phyloP scores from a whole-genome alignment of 805 yeast genomes.

The Kodamaea kakaduensis region DNA sequence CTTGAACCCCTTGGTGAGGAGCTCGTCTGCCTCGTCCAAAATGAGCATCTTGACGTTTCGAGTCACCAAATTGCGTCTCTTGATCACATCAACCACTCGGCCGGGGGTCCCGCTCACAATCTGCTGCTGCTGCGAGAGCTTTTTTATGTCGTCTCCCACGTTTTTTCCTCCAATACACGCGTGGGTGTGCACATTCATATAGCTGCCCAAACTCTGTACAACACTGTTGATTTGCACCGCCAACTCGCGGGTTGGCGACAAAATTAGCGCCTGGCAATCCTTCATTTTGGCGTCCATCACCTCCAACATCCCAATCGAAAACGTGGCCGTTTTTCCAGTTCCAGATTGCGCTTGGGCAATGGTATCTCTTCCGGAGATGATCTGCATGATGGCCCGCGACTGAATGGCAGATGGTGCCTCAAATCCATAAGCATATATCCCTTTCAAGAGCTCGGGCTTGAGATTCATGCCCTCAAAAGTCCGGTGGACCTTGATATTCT shows the following conservation, averaged over 20 bases:
- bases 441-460: constrained; percentile 35
- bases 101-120: constrained; percentile 98
- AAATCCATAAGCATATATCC: constrained; percentile 78
- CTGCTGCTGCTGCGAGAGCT: constrained; percentile 82
- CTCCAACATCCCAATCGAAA: constrained; percentile 69
- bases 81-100: constrained; percentile 93
- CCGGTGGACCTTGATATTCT: constrained; percentile 51
- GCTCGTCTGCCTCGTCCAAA: constrained; percentile 96
- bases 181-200: constrained; percentile 86
- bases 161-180: constrained; percentile 98
- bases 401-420: constrained; percentile 82
- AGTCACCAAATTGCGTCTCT: constrained; percentile 79
- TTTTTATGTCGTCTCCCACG: constrained; percentile 81
- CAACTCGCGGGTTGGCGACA: constrained; percentile 97
- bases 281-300: constrained; percentile 68
- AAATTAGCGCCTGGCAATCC: constrained; percentile 86
- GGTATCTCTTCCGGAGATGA: constrained; percentile 67
- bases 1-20: constrained; percentile 88
- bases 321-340: constrained; percentile 89
- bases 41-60: constrained; percentile 88
- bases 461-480: constrained; percentile 41
- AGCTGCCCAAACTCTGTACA: constrained; percentile 82
- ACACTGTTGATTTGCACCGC: constrained; percentile 96
- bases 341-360: constrained; percentile 88
- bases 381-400: constrained; percentile 74